Base-by-base conservation (phyloP, 495 filamentous ascomycete species). In the Xanthoparmelia taractica region DNA sequence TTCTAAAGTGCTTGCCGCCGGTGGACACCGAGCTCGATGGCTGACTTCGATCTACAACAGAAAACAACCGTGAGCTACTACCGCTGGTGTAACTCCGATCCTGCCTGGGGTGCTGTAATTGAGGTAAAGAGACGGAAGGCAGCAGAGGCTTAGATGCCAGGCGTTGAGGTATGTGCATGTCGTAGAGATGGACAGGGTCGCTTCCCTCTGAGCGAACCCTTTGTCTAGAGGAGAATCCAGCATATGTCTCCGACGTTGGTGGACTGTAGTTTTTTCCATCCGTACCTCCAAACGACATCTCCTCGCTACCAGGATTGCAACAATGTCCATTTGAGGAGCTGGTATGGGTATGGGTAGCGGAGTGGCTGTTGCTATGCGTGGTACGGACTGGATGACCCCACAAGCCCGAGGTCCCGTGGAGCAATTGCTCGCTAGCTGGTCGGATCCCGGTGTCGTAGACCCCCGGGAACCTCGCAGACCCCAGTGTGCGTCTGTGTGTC, bases 81-180 rank as follows among this genome's bases (percentile, higher is more conserved):
- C 31, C 57, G 38, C 63, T 61, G 7, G 58, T 34, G 25, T 52
- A 63, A 48, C 66, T 65, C 40, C 55, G 40, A 27, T 63, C 38
- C 25, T 58, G 60, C 48, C 47, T 55, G 23, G 36, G 37, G 12
- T 52, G 43, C 29, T 64, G 45, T 43, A 61, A 45, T 48, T 63
- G 63, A 41, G 60, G 64, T 37, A 52, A 59, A 1, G 66, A 61
- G 25, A 54, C 38, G 8, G 50, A 52, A 38, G 60, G 59, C 31
- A 63, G 41, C 17, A 63, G 36, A 10, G 64, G 23, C 29, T 63
- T 54, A 2, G 66, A 68, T 13, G 60, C 59, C 0, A 68, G 57
- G 34, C 64, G 60, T 58, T 68, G 41, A 37, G 66, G 64, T 33
- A 68, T 63, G 38, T 64, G 57, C 41, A 68, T 68, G 20, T 66